A percentile compares a stretch with the other conserved stretches of the same genome.
Conservation (phyloP, 2,329 filamentous ascomycete species). For the Fusarium torreyae region DNA sequence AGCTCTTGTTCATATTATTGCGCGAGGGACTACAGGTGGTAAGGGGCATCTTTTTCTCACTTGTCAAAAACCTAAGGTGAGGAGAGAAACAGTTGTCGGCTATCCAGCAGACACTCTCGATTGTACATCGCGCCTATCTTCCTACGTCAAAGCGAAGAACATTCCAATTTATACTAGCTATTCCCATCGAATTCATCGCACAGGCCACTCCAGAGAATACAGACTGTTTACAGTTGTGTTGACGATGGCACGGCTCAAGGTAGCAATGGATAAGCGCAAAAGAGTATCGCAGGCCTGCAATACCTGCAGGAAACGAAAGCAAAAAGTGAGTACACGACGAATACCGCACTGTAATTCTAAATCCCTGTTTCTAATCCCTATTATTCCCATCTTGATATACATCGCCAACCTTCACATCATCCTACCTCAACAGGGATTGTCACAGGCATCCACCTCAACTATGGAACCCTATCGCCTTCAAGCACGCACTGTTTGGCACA, state of each 20-base stretch:
- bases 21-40: not conserved
- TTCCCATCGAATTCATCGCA: not conserved
- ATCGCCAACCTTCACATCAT: not conserved
- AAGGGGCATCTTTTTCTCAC: not conserved
- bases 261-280: slow-evolving; percentile 72
- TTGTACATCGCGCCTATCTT: not conserved
- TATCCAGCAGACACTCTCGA: not conserved
- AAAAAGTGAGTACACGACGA: slow-evolving; percentile 68
- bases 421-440: not conserved
- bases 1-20: not conserved
- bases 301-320: slow-evolving; percentile 76
- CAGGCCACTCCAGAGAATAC: not conserved
- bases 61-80: not conserved
- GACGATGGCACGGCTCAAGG: slow-evolving; percentile 68
- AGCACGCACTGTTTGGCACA: not conserved
- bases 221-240: not conserved
- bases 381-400: not conserved
- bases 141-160: not conserved
- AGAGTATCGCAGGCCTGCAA: slow-evolving; percentile 76
- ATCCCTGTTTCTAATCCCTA: not conserved
- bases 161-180: not conserved
- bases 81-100: not conserved
- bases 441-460: not conserved
- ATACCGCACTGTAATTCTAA: not conserved
- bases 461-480: no score